Percentiles rank a stretch among this genome's conserved stretches.
These are phyloP conservation scores for Picochlorum sp. DNA, from an alignment of 139 green algal species.

Conservation along the genomic window DNA sequence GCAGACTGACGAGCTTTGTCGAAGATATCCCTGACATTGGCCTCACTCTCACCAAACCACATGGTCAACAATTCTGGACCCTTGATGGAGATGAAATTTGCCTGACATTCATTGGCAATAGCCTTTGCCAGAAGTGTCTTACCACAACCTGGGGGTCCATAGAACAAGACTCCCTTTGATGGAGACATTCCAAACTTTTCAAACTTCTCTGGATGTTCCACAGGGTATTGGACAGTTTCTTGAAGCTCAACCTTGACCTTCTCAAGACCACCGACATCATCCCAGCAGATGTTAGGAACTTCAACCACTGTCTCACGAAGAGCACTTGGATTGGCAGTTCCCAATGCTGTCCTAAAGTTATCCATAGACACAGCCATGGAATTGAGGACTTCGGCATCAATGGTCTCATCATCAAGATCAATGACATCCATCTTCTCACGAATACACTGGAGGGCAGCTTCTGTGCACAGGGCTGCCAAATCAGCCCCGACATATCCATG, in stretches of 20 bases:
- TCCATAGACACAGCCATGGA: slow-evolving; percentile 97
- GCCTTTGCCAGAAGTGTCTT: slow-evolving; percentile 99
- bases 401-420: slow-evolving; percentile 97
- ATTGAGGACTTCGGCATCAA: slow-evolving; percentile 97
- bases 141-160: slow-evolving; percentile 94
- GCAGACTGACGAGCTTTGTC: slow-evolving; percentile 96
- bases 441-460: slow-evolving; percentile 94
- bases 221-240: slow-evolving; percentile 90
- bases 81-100: slow-evolving; percentile 99
- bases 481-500: slow-evolving; percentile 84
- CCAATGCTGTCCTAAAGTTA: slow-evolving; percentile 97
- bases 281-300: slow-evolving; percentile 96
- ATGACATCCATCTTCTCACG: slow-evolving; percentile 99
- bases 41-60: slow-evolving; percentile 97
- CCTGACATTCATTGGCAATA: slow-evolving; percentile 99
- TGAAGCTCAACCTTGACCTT: slow-evolving; percentile 91
- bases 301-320: slow-evolving; percentile 97
- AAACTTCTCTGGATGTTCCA: slow-evolving; percentile 97
- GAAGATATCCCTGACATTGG: slow-evolving; percentile 96
- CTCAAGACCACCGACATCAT: slow-evolving; percentile 96
- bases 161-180: slow-evolving; percentile 98
- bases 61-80: slow-evolving; percentile 99
- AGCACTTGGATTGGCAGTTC: slow-evolving; percentile 90
- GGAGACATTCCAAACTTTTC: slow-evolving; percentile 99
- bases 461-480: slow-evolving; percentile 91